phyloP scores from a whole-genome alignment of 75 land plant genomes.

The Cunninghamia lanceolata region DNA sequence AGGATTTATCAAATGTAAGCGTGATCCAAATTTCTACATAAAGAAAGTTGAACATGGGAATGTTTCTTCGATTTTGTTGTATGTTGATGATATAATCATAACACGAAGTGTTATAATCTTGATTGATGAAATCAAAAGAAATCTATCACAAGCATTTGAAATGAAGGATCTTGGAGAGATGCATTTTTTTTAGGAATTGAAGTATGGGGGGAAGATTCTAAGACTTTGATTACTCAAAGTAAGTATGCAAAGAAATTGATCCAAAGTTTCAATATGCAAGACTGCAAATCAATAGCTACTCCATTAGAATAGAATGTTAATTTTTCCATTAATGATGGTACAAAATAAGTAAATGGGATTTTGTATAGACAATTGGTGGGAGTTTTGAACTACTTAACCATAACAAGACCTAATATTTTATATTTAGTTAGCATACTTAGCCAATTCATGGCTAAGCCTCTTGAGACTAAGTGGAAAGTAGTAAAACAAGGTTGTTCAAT shows the following conservation, averaged over 20 bases:
- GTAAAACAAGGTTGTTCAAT: not conserved
- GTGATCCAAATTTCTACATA: not conserved
- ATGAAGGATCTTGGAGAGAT: no score
- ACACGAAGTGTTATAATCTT: not conserved
- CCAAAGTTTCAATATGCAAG: not conserved
- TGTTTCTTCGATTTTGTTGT: not conserved
- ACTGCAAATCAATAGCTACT: not conserved
- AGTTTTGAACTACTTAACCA: not conserved
- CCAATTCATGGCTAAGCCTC: not conserved
- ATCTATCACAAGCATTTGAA: no score
- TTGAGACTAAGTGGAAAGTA: not conserved
- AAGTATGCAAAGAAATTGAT: not conserved
- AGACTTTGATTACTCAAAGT: not conserved
- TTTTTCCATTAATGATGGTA: not conserved
- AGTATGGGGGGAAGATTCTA: not conserved
- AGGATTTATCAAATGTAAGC: not conserved
- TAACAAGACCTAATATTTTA: no score
- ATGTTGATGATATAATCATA: not conserved
- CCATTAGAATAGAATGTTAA: not conserved
- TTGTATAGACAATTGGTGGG: not conserved
- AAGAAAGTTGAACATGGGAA: not conserved
- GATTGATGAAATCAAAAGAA: no score
- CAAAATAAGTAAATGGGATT: not conserved
- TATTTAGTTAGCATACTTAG: not conserved
- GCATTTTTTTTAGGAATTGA: no score